A percentile compares a stretch with the other conserved stretches of the same genome.
Evolutionary conservation across 805 yeast species (phyloP).

Genomic region (Candida vartiovaarae): DNA sequence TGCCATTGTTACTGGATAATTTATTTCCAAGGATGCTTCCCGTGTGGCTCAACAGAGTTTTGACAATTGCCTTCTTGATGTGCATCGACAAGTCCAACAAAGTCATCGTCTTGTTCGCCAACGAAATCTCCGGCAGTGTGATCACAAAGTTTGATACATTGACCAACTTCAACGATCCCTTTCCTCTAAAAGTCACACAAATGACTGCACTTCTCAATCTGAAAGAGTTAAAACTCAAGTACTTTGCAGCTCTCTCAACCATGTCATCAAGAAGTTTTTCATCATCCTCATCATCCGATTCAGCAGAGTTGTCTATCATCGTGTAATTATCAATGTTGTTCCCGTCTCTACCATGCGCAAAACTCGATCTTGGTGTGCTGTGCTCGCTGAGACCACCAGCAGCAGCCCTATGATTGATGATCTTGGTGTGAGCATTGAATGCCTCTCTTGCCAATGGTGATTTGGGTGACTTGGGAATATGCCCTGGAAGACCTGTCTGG

Average conservation of each 20-base stretch:
- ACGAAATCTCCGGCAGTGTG: conserved; percentile 52
- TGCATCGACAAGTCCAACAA: conserved; percentile 56
- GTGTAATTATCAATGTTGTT: background rate
- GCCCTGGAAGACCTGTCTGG: background rate
- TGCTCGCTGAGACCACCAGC: background rate
- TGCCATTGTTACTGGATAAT: conserved; percentile 34
- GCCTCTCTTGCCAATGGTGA: background rate
- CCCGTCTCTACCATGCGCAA: background rate
- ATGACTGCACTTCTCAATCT: conserved; percentile 44
- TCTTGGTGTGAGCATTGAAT: background rate
- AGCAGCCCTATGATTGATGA: background rate
- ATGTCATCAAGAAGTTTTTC: conserved; percentile 40
- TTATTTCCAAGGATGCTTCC: conserved; percentile 80
- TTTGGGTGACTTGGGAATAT: background rate
- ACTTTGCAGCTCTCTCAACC: conserved; percentile 69
- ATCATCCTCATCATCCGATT: conserved; percentile 1
- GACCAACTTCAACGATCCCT: conserved; percentile 57
- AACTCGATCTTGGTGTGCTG: background rate
- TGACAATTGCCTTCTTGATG: conserved; percentile 56
- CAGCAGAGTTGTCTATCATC: background rate
- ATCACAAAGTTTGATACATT: conserved; percentile 73
- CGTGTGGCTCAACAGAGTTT: conserved; percentile 52
- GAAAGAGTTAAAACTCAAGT: conserved; percentile 59
- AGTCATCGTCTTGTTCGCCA: conserved; percentile 64
- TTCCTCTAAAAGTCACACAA: conserved; percentile 70